These are phyloP conservation scores for Teratosphaeria pseudoeucalypti DNA, from an alignment of 2,329 filamentous ascomycete genomes.

Conservation along the genomic window DNA sequence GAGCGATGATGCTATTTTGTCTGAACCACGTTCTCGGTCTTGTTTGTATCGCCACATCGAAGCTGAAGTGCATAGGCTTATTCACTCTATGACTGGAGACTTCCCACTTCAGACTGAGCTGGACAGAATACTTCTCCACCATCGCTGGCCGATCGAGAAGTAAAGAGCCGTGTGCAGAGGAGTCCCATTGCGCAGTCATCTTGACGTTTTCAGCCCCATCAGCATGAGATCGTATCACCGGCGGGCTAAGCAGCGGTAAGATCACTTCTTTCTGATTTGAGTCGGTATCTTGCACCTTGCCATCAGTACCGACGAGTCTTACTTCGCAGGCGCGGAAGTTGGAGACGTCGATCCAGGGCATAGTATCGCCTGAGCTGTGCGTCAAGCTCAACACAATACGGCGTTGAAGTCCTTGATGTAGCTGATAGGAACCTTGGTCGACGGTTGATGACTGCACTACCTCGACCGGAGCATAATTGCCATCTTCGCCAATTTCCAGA, in stretches of 20 bases:
- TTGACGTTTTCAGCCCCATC: slow-evolving; percentile 85
- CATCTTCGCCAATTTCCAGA: slow-evolving; percentile 81
- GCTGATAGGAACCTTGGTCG: slow-evolving; percentile 83
- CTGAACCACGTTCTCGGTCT: slow-evolving; percentile 74
- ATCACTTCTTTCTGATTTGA: slow-evolving; percentile 62
- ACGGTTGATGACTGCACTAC: slow-evolving; percentile 76
- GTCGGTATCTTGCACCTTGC: slow-evolving; percentile 66
- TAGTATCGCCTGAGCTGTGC: slow-evolving; percentile 75
- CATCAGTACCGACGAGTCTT: slow-evolving; percentile 71
- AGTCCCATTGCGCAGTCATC: slow-evolving; percentile 91
- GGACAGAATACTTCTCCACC: slow-evolving; percentile 83
- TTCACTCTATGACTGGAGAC: slow-evolving; percentile 71
- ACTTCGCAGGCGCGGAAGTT: slow-evolving; percentile 70
- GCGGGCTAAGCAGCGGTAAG: slow-evolving; percentile 66
- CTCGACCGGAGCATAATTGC: slow-evolving; percentile 85
- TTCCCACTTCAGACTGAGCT: slow-evolving; percentile 80
- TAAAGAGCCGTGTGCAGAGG: slow-evolving; percentile 81
- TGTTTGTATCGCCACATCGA: slow-evolving; percentile 74
- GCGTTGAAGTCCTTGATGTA: slow-evolving; percentile 88
- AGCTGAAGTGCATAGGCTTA: slow-evolving; percentile 75
- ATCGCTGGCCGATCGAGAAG: slow-evolving; percentile 78
- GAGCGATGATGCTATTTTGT: slow-evolving; percentile 75
- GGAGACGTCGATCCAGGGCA: slow-evolving; percentile 80
- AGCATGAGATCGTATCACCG: slow-evolving; percentile 70
- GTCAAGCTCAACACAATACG: slow-evolving; percentile 80